Evolutionary conservation across 257 asterid genomes (phyloP).

Genomic region (Nicotiana obtusifolia): DNA sequence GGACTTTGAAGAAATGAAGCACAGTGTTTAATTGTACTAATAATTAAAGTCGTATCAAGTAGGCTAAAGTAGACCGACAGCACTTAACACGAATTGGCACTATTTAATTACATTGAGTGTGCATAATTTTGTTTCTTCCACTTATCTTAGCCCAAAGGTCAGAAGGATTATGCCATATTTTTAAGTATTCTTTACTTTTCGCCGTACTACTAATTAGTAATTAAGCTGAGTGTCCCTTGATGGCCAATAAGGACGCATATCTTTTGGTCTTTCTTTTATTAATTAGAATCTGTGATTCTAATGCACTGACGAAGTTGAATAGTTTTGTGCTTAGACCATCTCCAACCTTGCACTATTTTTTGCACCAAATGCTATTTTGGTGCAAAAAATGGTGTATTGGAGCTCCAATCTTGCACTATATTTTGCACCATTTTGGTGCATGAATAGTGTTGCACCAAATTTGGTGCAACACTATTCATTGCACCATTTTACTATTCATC

Average conservation of each 20-base stretch:
- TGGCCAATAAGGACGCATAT: neutral
- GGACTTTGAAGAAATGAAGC: neutral
- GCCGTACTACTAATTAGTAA: neutral
- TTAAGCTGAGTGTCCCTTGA: neutral
- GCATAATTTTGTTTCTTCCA: neutral
- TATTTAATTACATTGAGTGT: neutral
- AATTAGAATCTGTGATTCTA: neutral
- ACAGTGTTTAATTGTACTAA: neutral
- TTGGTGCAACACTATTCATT: too few relatives aligned
- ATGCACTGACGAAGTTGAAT: neutral
- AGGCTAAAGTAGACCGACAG: constrained; percentile 1
- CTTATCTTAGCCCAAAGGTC: neutral
- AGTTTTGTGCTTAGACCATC: neutral
- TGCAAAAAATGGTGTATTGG: too few relatives aligned
- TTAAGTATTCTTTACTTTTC: neutral
- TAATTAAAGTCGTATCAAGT: neutral
- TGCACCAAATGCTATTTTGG: too few relatives aligned
- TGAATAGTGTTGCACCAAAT: too few relatives aligned
- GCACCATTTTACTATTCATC: too few relatives aligned
- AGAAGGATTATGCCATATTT: neutral
- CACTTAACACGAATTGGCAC: neutral
- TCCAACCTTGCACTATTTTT: too few relatives aligned
- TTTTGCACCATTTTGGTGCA: too few relatives aligned
- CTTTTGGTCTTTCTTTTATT: neutral
- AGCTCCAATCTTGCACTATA: too few relatives aligned